Percentiles rank a stretch among this genome's conserved stretches.
These are phyloP conservation scores for Tripidium arundinaceum DNA, from an alignment of 202 grass and related monocot genomes.

Conservation along the genomic window DNA sequence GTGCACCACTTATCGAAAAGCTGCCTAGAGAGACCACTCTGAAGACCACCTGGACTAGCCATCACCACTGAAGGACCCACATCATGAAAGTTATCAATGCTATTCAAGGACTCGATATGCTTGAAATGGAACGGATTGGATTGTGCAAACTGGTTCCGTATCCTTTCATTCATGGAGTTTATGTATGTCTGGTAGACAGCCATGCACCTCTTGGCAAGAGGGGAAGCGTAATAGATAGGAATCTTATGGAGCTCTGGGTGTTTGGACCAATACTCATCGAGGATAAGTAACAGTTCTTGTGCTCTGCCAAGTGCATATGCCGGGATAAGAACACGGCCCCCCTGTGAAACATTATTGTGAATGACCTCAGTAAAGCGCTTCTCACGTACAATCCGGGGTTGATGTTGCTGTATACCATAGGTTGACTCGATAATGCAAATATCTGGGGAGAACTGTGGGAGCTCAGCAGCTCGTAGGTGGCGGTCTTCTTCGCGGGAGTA, in stretches of 20 bases:
- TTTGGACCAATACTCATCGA: constrained; percentile 95
- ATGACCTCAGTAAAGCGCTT: constrained; percentile 91
- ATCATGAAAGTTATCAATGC: constrained; percentile 91
- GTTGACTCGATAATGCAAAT: constrained; percentile 97
- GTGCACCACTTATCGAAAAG: constrained; percentile 97
- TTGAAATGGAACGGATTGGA: constrained; percentile 94
- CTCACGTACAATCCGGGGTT: constrained; percentile 61
- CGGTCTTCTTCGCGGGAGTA: constrained; percentile 96
- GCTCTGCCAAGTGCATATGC: constrained; percentile 92
- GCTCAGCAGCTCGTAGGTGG: constrained; percentile 78
- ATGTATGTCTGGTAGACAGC: constrained; percentile 98
- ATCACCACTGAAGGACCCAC: constrained; percentile 90
- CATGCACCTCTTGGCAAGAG: constrained; percentile 95
- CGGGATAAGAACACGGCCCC: constrained; percentile 82
- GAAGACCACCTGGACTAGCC: constrained; percentile 78
- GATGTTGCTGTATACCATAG: constrained; percentile 88
- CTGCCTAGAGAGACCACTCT: constrained; percentile 90
- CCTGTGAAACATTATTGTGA: constrained; percentile 72
- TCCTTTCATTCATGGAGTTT: constrained; percentile 97
- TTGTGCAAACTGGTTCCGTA: constrained; percentile 87
- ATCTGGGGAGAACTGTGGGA: constrained; percentile 77
- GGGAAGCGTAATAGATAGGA: constrained; percentile 93
- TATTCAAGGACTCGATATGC: constrained; percentile 86
- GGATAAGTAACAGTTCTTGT: constrained; percentile 82
- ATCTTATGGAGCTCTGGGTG: constrained; percentile 94